Base-by-base conservation (phyloP, 2,329 filamentous ascomycete species). In the Capronia epimyces region DNA sequence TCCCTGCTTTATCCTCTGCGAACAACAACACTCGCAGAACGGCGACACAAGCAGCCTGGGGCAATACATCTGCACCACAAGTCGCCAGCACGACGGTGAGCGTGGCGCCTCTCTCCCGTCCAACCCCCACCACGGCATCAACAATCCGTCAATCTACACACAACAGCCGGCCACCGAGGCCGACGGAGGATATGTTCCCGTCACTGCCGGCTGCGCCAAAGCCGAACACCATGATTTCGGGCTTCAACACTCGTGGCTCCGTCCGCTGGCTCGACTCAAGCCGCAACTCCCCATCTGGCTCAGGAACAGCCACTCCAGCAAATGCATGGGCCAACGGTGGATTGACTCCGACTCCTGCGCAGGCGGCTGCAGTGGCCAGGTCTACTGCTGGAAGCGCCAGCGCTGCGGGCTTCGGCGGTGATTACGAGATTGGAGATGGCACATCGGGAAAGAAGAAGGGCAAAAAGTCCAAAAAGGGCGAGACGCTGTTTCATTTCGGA, bases 171-270 rank as follows among this genome's bases (percentile, higher is more conserved):
- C 24, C 68, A 66, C 41, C 69, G 71, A 39, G 59, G 6, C 60
- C 55, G 13, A 65, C 63, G 7, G 62, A 65, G 8, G 84, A 90
- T 56, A 81, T 83, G 0, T 96, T 96, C 69, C 91, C 90, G 0
- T 84, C 89, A 1, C 76, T 96, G 1, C 90, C 90, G 0, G 76
- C 82, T 0, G 89, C 89, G 1, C 78, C 86, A 0, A 96, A 83
- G 61, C 80, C 80, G 2, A 77, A 75, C 27, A 75, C 78, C 36
- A 75, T 74, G 67, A 62, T 62, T 37, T 65, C 71, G 0, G 72
- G 73, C 6, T 67, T 73, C 43, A 60, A 61, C 32, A 74, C 72
- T 2, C 69, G 71, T 3, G 73, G 71, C 2, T 71, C 68, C 5
- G 69, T 71, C 9, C 66, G 71, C n/a, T 72, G 72, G 69, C 66